Conservation (phyloP, 352 stramenopile genomes). For the Globisporangium nodosum region DNA sequence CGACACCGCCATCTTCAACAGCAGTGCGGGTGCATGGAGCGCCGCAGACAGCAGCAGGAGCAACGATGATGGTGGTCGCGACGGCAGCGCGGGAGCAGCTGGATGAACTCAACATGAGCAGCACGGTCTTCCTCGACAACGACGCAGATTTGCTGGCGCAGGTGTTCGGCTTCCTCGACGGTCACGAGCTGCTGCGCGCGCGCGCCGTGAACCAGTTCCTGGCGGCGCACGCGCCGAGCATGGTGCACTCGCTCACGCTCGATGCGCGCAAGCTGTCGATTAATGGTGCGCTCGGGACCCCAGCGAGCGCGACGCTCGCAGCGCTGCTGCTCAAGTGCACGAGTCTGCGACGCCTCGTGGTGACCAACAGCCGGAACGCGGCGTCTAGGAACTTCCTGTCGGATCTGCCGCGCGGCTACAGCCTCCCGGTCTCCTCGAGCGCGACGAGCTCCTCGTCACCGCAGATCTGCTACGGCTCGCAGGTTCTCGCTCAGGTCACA, state of each 20-base stretch:
- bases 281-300: not conserved
- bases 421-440: not conserved
- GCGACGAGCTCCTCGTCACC: constrained; percentile 2
- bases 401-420: constrained; percentile 7
- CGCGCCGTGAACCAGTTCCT: constrained; percentile 50
- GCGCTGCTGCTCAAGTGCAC: constrained; percentile 32
- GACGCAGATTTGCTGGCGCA: constrained; percentile 50
- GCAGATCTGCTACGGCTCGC: constrained; percentile 27
- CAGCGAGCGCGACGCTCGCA: constrained; percentile 13
- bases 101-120: not conserved
- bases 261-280: constrained; percentile 16
- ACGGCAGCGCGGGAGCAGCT: too few species aligned
- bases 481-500: constrained; percentile 34
- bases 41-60: not conserved
- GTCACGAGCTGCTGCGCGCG: constrained; percentile 35
- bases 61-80: too few species aligned
- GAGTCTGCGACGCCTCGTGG: constrained; percentile 33
- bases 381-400: not conserved
- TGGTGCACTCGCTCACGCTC: constrained; percentile 41
- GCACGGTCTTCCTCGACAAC: constrained; percentile 33
- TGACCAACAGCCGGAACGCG: constrained; percentile 42
- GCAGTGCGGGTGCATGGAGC: not conserved
- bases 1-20: too few species aligned
- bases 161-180: constrained; percentile 54
- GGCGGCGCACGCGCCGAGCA: constrained; percentile 29